Evolutionary conservation across 1,139 yeast genomes (phyloP).

Genomic region (Sugiyamaella sp.): DNA sequence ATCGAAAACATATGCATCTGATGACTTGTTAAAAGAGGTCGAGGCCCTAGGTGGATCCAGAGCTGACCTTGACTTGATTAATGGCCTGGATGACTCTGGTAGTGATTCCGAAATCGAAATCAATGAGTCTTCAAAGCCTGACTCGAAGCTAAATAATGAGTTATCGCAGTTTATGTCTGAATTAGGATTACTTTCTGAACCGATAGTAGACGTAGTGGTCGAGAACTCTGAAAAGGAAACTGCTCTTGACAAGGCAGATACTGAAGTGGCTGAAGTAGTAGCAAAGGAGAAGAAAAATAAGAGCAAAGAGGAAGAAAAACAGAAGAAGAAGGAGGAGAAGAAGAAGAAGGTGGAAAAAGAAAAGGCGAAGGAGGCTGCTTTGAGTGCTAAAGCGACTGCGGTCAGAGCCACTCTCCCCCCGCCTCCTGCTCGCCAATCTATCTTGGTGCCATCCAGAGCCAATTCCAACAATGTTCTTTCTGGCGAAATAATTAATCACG

Average conservation of each 20-base stretch:
- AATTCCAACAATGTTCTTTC: constrained; percentile 24
- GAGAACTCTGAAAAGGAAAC: constrained; percentile 38
- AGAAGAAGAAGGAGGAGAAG: constrained; percentile 31
- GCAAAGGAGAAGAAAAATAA: constrained; percentile 40
- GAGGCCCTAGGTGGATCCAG: constrained; percentile 66
- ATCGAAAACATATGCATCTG: constrained; percentile 17
- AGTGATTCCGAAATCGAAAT: constrained; percentile 50
- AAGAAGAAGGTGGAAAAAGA: constrained; percentile 29
- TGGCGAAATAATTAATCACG: constrained; percentile 22
- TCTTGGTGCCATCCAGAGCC: constrained; percentile 20
- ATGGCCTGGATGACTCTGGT: constrained; percentile 53
- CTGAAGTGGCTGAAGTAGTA: constrained; percentile 43
- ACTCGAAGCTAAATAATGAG: constrained; percentile 45
- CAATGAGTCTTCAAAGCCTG: constrained; percentile 29
- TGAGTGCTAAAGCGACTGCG: not conserved
- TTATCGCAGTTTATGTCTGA: constrained; percentile 66
- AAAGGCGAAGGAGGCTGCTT: not conserved
- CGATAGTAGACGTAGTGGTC: constrained; percentile 28
- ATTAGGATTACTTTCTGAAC: constrained; percentile 54
- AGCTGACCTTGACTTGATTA: constrained; percentile 60
- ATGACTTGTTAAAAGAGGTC: constrained; percentile 31
- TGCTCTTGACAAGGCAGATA: constrained; percentile 22
- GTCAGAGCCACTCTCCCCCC: constrained; percentile 6
- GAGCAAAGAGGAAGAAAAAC: constrained; percentile 36
- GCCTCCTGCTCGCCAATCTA: constrained; percentile 29